Evolutionary conservation across 108 stramenopile genomes (phyloP).

Genomic region (Skeletonema costatum): DNA sequence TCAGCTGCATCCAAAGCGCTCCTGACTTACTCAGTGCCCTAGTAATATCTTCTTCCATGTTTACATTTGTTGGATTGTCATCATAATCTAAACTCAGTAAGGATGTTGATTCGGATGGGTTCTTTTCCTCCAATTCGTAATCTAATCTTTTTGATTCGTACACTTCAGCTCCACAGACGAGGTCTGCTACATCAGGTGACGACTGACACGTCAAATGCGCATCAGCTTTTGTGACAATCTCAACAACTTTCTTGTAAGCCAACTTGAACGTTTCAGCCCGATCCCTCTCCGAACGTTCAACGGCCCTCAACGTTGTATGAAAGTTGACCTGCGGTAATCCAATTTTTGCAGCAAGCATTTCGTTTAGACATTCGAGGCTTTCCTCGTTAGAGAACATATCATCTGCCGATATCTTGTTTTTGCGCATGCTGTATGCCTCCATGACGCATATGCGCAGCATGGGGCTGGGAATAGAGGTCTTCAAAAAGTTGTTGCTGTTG

Average conservation of each 20-base stretch:
- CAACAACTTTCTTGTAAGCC: slow-evolving; percentile 4
- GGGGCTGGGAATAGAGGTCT: slow-evolving; percentile 1
- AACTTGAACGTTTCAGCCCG: background rate
- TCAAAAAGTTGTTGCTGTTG: background rate
- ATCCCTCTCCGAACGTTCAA: background rate
- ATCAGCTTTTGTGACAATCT: slow-evolving; percentile 3
- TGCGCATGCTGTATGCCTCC: slow-evolving; percentile 21
- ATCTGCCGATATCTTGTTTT: background rate
- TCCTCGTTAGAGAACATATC: slow-evolving; percentile 24
- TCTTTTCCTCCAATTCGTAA: slow-evolving; percentile 3
- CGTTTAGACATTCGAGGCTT: slow-evolving; percentile 21
- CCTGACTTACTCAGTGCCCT: slow-evolving; percentile 18
- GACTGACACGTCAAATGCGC: background rate
- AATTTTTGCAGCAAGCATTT: slow-evolving; percentile 26
- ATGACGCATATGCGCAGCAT: slow-evolving; percentile 26
- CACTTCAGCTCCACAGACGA: background rate
- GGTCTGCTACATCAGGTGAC: background rate
- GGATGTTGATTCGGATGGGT: slow-evolving; percentile 4
- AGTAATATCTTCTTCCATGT: background rate
- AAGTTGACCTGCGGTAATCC: slow-evolving; percentile 16
- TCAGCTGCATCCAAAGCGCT: slow-evolving; percentile 28
- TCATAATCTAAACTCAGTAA: slow-evolving; percentile 7
- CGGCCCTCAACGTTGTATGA: background rate
- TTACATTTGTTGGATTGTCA: background rate
- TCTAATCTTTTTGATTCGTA: slow-evolving; percentile 1